These are phyloP conservation scores for Paramyrothecium roridum DNA, from an alignment of 2,329 filamentous ascomycete genomes.

Conservation along the genomic window DNA sequence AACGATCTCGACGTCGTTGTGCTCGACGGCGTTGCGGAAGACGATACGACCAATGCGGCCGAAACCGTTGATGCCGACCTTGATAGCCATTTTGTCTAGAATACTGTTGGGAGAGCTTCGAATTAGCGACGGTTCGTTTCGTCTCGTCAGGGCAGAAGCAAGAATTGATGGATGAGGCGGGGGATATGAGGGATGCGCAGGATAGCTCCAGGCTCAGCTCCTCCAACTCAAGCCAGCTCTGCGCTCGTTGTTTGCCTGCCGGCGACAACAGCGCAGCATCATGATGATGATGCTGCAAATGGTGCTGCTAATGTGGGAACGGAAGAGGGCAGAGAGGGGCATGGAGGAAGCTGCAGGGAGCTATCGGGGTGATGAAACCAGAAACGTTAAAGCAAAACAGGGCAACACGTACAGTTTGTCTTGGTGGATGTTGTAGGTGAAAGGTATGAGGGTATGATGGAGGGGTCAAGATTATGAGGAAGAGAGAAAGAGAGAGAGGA, in stretches of 20 bases:
- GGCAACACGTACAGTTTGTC: background rate
- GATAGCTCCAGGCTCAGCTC: background rate
- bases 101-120: slow-evolving; percentile 7
- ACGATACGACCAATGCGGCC: slow-evolving; percentile 99
- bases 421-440: background rate
- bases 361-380: too few species aligned
- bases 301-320: too few species aligned
- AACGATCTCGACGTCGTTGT: slow-evolving; percentile 85
- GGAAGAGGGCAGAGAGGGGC: background rate
- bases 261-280: too few species aligned
- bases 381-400: too few species aligned
- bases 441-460: background rate
- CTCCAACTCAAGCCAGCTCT: background rate
- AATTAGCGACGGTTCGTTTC: slow-evolving; percentile 1
- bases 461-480: slow-evolving; percentile 2
- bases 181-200: background rate
- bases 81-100: slow-evolving; percentile 42
- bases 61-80: slow-evolving; percentile 99
- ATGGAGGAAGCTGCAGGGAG: background rate
- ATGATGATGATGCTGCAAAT: too few species aligned
- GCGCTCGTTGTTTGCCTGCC: too few species aligned
- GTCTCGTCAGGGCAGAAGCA: background rate
- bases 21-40: slow-evolving; percentile 96
- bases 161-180: background rate
- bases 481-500: slow-evolving; percentile 5